phyloP scores from a whole-genome alignment of 176 grass and related monocot genomes.

The Elaeis guineensis region DNA sequence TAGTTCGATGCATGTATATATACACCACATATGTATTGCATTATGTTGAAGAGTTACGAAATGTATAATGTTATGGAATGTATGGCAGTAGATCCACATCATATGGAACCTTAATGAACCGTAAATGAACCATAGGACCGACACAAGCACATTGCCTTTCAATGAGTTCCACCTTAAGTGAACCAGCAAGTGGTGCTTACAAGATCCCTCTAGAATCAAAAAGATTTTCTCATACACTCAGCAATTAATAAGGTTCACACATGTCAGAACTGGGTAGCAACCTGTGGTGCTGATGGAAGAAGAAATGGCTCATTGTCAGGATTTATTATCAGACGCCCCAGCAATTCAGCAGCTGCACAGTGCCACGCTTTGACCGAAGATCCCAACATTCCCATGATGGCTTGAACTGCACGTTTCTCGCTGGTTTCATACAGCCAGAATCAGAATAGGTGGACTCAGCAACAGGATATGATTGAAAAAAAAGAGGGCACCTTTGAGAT shows the following conservation, averaged over 20 bases:
- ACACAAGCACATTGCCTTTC: too few species aligned
- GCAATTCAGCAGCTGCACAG: conserved; percentile 92
- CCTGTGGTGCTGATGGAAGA: conserved; percentile 65
- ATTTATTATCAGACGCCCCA: conserved; percentile 95
- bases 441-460: conserved; percentile 4
- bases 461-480: conserved; percentile 13
- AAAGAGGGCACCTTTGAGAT: conserved; percentile 1
- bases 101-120: too few species aligned
- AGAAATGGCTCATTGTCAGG: conserved; percentile 93
- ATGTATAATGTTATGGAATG: too few species aligned
- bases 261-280: conserved; percentile 4
- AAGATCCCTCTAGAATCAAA: background rate
- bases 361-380: conserved; percentile 91
- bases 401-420: conserved; percentile 82
- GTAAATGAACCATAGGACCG: too few species aligned
- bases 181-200: too few species aligned
- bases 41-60: too few species aligned
- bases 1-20: too few species aligned
- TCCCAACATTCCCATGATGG: conserved; percentile 91
- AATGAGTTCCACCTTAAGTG: too few species aligned
- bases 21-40: too few species aligned
- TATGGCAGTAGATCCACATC: too few species aligned
- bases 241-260: background rate
- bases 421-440: conserved; percentile 28
- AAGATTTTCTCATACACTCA: background rate